A percentile compares a stretch with the other conserved stretches of the same genome.
phyloP scores from a whole-genome alignment of 106 monocot species.

The Dendrobium nobile region DNA sequence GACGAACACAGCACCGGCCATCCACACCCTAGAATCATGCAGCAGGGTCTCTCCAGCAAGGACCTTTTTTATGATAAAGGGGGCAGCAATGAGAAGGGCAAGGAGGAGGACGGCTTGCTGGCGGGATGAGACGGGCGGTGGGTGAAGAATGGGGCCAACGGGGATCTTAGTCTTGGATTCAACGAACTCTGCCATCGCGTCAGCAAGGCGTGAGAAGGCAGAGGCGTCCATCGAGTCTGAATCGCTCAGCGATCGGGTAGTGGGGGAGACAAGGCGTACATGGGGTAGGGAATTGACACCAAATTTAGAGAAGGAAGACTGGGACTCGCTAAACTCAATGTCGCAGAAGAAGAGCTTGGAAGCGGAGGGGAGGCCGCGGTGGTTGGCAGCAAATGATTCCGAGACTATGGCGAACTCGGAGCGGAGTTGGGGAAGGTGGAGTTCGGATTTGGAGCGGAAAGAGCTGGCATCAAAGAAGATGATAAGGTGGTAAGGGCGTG shows the following conservation, averaged over 20 bases:
- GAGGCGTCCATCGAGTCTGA: constrained; percentile 68
- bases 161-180: constrained; percentile 45
- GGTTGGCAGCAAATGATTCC: constrained; percentile 37
- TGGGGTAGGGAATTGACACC: constrained; percentile 82
- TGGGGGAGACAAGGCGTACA: constrained; percentile 52
- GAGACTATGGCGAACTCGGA: constrained; percentile 75
- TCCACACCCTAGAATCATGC: constrained; percentile 75
- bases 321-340: constrained; percentile 80
- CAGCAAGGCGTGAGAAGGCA: constrained; percentile 62
- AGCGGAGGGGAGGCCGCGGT: constrained; percentile 17
- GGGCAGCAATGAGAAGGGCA: constrained; percentile 30
- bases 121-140: constrained; percentile 62
- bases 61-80: constrained; percentile 56
- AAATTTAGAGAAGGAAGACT: constrained; percentile 68
- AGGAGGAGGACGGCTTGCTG: constrained; percentile 42
- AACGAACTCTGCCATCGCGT: constrained; percentile 84
- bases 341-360: constrained; percentile 82
- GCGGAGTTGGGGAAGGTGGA: constrained; percentile 78
- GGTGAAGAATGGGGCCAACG: constrained; percentile 67
- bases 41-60: constrained; percentile 63
- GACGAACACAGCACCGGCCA: constrained; percentile 61
- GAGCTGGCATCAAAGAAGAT: constrained; percentile 87
- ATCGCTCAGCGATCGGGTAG: constrained; percentile 15
- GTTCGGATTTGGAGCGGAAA: constrained; percentile 72
- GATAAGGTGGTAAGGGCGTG: constrained; percentile 72